Percentiles rank a stretch among this genome's conserved stretches.
phyloP scores from a whole-genome alignment of 1,139 yeast genomes.

The Wickerhamiella pararugosa region DNA sequence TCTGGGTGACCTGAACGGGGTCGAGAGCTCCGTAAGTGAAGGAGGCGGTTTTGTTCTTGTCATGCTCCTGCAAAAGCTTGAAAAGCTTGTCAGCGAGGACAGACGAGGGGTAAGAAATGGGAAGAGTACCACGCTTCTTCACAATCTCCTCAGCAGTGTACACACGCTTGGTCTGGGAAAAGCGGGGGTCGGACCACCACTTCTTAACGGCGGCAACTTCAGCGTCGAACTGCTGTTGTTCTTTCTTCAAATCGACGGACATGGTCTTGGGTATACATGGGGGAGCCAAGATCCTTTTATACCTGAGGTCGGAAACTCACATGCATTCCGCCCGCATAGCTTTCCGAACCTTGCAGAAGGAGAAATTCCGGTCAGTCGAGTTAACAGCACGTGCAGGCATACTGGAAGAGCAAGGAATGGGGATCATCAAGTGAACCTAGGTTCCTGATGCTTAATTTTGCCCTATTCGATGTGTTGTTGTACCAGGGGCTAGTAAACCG shows the following conservation, averaged over 20 bases:
- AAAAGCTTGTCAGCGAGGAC: slow-evolving; percentile 71
- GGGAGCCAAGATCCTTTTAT: background rate
- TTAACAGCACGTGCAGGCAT: no score
- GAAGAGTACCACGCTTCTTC: slow-evolving; percentile 65
- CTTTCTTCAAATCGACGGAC: slow-evolving; percentile 38
- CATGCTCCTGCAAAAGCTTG: slow-evolving; percentile 55
- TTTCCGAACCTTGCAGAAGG: no score
- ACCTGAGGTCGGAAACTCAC: background rate
- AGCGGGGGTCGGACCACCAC: slow-evolving; percentile 93
- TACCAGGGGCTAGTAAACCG: background rate
- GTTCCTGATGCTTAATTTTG: background rate
- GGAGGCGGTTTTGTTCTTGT: slow-evolving; percentile 56
- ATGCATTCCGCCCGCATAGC: background rate
- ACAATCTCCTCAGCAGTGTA: slow-evolving; percentile 86
- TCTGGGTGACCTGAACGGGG: slow-evolving; percentile 90
- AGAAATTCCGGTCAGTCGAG: no score
- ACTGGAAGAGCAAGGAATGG: no score
- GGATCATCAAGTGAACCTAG: no score
- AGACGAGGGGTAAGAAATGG: slow-evolving; percentile 59
- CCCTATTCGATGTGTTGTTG: background rate
- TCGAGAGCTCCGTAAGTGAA: slow-evolving; percentile 94
- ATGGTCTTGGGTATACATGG: background rate
- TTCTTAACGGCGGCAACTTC: slow-evolving; percentile 59
- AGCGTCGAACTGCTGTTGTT: slow-evolving; percentile 48
- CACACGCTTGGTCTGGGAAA: slow-evolving; percentile 77